phyloP scores from a whole-genome alignment of 2,329 filamentous ascomycete species.

The Aureobasidium lini region DNA sequence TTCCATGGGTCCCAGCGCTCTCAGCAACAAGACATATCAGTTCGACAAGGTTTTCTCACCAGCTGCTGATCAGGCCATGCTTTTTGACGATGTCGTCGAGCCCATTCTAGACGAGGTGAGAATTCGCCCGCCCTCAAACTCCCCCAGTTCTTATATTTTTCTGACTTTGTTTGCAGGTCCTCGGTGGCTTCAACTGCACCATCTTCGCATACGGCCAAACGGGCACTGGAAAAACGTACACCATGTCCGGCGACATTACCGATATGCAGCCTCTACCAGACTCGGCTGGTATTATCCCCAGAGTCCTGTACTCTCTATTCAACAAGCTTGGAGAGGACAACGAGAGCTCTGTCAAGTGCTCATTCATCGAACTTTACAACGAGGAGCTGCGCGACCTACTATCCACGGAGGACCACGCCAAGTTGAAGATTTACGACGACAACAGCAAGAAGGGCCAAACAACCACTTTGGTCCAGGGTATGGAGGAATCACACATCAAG shows the following conservation, averaged over 20 bases:
- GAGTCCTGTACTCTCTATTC: conserved; percentile 81
- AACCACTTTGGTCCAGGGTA: conserved; percentile 85
- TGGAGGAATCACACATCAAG: conserved; percentile 94
- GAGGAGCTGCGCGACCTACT: conserved; percentile 91
- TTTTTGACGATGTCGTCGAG: conserved; percentile 91
- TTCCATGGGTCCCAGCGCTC: conserved; percentile 83
- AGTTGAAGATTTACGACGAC: conserved; percentile 95
- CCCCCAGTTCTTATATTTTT: background rate
- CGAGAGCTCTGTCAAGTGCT: conserved; percentile 91
- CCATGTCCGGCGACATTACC: conserved; percentile 96
- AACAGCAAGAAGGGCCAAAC: conserved; percentile 76
- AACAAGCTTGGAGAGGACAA: conserved; percentile 69
- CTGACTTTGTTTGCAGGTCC: conserved; percentile 53
- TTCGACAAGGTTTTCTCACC: conserved; percentile 97
- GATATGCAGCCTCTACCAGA: conserved; percentile 86
- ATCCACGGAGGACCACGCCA: conserved; percentile 69
- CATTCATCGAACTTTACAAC: conserved; percentile 97
- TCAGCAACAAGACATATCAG: conserved; percentile 92
- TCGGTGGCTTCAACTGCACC: conserved; percentile 92
- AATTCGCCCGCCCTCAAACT: background rate
- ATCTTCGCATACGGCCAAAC: conserved; percentile 99
- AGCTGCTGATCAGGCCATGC: conserved; percentile 84
- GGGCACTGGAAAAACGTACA: conserved; percentile 97
- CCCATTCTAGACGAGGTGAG: conserved; percentile 86
- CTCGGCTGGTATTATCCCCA: conserved; percentile 88